Evolutionary conservation across 1,284 basidiomycete species (phyloP), one percentile per base, ranked within the genome.

Genomic region (Cutaneotrichosporon arboriforme): DNA sequence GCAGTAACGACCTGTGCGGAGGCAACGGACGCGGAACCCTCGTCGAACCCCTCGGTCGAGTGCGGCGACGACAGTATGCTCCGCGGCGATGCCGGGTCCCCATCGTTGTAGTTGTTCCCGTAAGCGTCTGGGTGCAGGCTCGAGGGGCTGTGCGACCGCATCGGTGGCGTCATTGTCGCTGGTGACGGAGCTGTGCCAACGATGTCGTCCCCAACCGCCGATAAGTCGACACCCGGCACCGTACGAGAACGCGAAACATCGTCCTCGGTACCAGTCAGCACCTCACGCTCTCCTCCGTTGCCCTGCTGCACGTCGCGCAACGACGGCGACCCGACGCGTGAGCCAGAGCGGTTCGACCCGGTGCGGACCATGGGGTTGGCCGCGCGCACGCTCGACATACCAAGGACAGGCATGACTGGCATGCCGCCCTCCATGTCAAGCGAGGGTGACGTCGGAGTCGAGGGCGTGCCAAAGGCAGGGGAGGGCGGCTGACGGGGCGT

Each of bases 1-100:
- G 49, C 49, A 18, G 43, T 51, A 23, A 51, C 49, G 23, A 51
- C 43, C 26, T 51, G 49, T 8, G 49, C 42, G 22, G 49, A 51
- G 17, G 35, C 41, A 9, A 44, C 17, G 10, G 44, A 46, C 12
- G 43, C 36, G 26, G 23, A 18, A 13, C 37, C 34, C 4, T 31
- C 35, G 36, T 21, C 18, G 42, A 38, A 17, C 23, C 35, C 43
- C 7, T 45, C 42, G 10, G 35, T 22, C 10, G 42, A 48, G 9
- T 8, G 22, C 1, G 36, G 36, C 20, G 46, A 48, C 4, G 36
- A 39, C 31, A 45, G 17, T 9, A 45, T 45, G 33, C 43, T 45
- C 18, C 33, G 33, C 18, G 43, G 43, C 4, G 43, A 45, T 1
- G 43, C 33, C 1, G 43, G 17, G 12, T 34, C 43, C 10, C 5